Base-by-base conservation (phyloP, 768 basidiomycete species). In the Tricholoma furcatifolium region DNA sequence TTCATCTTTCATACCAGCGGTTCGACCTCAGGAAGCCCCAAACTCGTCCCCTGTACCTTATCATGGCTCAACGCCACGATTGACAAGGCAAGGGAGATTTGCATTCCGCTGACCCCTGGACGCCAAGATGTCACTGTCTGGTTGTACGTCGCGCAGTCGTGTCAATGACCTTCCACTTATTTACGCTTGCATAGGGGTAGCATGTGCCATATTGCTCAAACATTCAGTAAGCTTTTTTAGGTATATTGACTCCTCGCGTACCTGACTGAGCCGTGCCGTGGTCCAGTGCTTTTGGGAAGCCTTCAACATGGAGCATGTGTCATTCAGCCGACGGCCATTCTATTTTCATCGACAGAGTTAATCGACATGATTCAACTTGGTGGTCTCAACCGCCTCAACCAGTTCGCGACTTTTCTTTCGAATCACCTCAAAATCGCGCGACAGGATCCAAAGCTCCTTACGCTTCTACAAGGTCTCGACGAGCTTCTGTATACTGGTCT, bases 141-240 rank as follows among this genome's bases (percentile, higher is more conserved):
- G 80, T 78, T 85, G 84, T 85, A 60, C 69, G 84, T 77, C 48
- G 32, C 51, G 54, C 32, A 12, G 20, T 32, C 42, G 39, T 31
- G 24, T 45, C 42, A 23, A n/a, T 20, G 43, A 47, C 30, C 18
- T 14, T 30, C 40, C 40, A 35, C 47, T 23, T 55, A 32, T 42
- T 46, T 34, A 51, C 47, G 39, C 50, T 55, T 65, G 39, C 60
- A 50, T 72, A 89, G 87, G 76, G 88, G 89, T 52, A 87, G 85
- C 74, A 87, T 91, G 86, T 89, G 85, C 64, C 89, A 90, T 68
- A 90, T 90, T 55, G 89, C 70, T 24, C 87, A 90, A 67, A 81
- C 78, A 38, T 88, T 83, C 76, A 84, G 87, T 88, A 68, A 74
- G 85, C 73, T 60, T 51, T 34, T 50, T 47, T 50, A 48, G 51